These are phyloP conservation scores for Linanthus parryae DNA, from an alignment of 148 eudicot species.

Conservation along the genomic window DNA sequence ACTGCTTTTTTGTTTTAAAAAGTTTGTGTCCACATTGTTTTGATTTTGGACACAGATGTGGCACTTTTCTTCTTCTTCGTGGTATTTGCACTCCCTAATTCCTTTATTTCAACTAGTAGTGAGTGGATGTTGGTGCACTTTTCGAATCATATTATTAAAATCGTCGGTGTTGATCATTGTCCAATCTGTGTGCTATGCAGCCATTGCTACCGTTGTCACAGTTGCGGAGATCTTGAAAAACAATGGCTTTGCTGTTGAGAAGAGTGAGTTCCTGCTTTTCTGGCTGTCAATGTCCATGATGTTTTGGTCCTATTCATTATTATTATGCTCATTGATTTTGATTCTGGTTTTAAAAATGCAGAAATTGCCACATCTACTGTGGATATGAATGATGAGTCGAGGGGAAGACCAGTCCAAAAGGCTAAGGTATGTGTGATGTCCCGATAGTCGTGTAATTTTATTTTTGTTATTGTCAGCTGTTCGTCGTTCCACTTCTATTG, in stretches of 20 bases:
- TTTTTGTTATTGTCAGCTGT: neutral
- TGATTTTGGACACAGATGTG: too few species aligned
- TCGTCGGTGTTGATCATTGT: neutral
- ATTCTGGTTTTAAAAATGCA: constrained; percentile 12
- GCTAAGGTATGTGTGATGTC: constrained; percentile 44
- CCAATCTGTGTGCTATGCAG: constrained; percentile 28
- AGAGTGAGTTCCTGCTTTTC: constrained; percentile 36
- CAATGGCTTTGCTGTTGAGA: constrained; percentile 72
- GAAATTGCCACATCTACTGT: constrained; percentile 68
- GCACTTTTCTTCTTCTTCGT: too few species aligned
- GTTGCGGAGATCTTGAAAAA: constrained; percentile 79
- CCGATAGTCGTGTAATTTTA: neutral
- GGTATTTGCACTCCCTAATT: too few species aligned
- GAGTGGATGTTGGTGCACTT: neutral
- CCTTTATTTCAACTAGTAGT: too few species aligned
- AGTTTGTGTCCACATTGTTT: too few species aligned
- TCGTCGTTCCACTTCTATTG: neutral
- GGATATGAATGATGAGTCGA: constrained; percentile 64
- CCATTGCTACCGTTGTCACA: constrained; percentile 79
- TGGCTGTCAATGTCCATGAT: neutral
- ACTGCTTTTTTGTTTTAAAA: too few species aligned
- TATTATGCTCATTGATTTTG: neutral
- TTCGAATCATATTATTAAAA: neutral
- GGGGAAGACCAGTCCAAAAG: constrained; percentile 69
- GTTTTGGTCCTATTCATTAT: too few species aligned